phyloP scores from a whole-genome alignment of 2,329 filamentous ascomycete genomes.

The Cercospora janseana region DNA sequence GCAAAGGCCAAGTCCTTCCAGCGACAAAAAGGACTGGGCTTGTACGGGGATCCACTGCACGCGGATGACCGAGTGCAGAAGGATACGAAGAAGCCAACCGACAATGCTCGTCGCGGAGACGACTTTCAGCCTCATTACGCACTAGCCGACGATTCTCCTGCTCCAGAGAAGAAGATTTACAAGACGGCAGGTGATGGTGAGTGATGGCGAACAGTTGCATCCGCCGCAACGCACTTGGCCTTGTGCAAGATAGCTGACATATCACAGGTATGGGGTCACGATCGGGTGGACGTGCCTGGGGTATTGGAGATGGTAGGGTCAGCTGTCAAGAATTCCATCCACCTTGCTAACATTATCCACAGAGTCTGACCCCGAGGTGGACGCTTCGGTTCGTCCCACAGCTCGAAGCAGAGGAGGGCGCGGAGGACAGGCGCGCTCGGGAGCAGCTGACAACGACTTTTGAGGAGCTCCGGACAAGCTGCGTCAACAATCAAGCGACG shows the following conservation, averaged over 20 bases:
- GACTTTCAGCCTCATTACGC: conserved; percentile 76
- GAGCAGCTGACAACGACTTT: too few species aligned
- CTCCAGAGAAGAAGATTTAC: conserved; percentile 40
- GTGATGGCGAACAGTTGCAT: background rate
- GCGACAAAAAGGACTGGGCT: conserved; percentile 64
- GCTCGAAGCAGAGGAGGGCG: conserved; percentile 27
- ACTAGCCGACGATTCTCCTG: conserved; percentile 64
- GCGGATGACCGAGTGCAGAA: conserved; percentile 40
- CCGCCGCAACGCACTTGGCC: background rate
- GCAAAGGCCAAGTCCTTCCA: conserved; percentile 37
- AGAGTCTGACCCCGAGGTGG: conserved; percentile 46
- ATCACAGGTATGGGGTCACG: conserved; percentile 54
- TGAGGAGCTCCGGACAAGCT: too few species aligned
- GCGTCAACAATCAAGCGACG: too few species aligned
- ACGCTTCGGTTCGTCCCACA: conserved; percentile 30
- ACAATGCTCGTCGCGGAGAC: conserved; percentile 70
- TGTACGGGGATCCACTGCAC: conserved; percentile 72
- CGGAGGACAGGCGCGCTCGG: too few species aligned
- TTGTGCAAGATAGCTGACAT: background rate
- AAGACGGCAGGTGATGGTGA: conserved; percentile 43
- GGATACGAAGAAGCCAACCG: conserved; percentile 62
- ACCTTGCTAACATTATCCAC: conserved; percentile 4
- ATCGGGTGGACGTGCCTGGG: conserved; percentile 50
- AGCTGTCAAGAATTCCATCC: background rate
- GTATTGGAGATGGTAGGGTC: conserved; percentile 49